Conservation (phyloP, 306 rosid species). For the Cucumis melo region DNA sequence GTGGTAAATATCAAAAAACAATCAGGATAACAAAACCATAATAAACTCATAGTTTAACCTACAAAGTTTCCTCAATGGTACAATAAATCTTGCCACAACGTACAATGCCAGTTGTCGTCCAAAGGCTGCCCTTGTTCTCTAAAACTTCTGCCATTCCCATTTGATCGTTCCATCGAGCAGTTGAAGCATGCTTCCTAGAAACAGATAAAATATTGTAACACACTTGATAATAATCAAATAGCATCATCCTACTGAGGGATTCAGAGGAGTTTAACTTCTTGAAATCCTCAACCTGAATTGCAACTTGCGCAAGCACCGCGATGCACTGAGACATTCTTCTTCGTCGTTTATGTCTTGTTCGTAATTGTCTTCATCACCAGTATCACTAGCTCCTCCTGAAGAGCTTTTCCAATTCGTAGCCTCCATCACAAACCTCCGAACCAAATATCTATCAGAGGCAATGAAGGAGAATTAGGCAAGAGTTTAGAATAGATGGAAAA, state of each 20-base stretch:
- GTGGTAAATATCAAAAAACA: background rate
- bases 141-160: conserved; percentile 53
- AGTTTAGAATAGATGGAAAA: too few species aligned
- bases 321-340: conserved; percentile 23
- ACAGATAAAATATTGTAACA: background rate
- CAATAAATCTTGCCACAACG: conserved; percentile 40
- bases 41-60: conserved; percentile 23
- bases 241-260: background rate
- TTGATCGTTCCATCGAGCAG: conserved; percentile 42
- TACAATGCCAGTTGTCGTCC: conserved; percentile 61
- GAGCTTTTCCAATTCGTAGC: conserved; percentile 9
- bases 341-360: conserved; percentile 25
- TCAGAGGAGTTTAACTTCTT: background rate
- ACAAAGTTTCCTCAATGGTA: conserved; percentile 70
- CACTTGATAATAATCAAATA: background rate
- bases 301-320: conserved; percentile 32
- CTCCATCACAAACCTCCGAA: conserved; percentile 20
- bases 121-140: conserved; percentile 49
- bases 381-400: conserved; percentile 15
- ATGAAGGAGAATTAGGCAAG: too few species aligned
- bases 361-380: conserved; percentile 17
- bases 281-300: conserved; percentile 38
- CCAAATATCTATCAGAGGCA: background rate
- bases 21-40: background rate
- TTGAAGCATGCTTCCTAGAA: conserved; percentile 35